A percentile compares a stretch with the other conserved stretches of the same genome.
Conservation (phyloP, 768 basidiomycete genomes). For the Psilocybe cyanescens region DNA sequence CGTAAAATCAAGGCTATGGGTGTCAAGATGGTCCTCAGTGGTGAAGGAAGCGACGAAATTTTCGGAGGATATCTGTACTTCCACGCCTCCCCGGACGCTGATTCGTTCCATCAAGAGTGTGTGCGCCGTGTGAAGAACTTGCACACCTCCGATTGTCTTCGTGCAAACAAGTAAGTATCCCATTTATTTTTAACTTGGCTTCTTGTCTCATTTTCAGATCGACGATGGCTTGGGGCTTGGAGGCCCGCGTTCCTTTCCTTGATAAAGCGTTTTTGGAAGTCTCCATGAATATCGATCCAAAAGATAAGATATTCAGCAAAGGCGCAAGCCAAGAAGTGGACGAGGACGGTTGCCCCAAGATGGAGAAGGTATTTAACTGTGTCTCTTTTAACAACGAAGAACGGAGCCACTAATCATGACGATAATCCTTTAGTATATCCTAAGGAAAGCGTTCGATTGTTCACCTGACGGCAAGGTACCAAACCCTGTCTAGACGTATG, state of each 20-base stretch:
- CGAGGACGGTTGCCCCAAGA: conserved; percentile 83
- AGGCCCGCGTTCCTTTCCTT: conserved; percentile 98
- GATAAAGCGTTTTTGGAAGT: conserved; percentile 96
- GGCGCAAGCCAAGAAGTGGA: conserved; percentile 76
- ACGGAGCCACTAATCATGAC: not conserved
- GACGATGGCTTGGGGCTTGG: conserved; percentile 99
- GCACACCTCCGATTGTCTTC: conserved; percentile 95
- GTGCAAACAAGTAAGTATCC: conserved; percentile 90
- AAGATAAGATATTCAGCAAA: conserved; percentile 88
- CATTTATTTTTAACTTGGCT: not conserved
- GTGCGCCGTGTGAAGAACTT: conserved; percentile 96
- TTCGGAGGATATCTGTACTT: conserved; percentile 99
- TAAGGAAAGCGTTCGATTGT: conserved; percentile 18
- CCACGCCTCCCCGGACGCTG: conserved; percentile 92
- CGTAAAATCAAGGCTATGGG: conserved; percentile 99
- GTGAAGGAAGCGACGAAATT: conserved; percentile 98
- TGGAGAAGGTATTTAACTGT: conserved; percentile 75
- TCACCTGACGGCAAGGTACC: conserved; percentile 16
- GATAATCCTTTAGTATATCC: conserved; percentile 9
- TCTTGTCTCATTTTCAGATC: conserved; percentile 52
- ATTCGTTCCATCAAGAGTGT: conserved; percentile 93
- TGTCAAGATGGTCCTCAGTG: conserved; percentile 99
- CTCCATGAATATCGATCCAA: conserved; percentile 87
- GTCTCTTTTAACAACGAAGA: conserved; percentile 34
- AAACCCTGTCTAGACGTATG: not conserved